Evolutionary conservation across 2,329 filamentous ascomycete genomes (phyloP).

Genomic region (Diaporthe sp.): DNA sequence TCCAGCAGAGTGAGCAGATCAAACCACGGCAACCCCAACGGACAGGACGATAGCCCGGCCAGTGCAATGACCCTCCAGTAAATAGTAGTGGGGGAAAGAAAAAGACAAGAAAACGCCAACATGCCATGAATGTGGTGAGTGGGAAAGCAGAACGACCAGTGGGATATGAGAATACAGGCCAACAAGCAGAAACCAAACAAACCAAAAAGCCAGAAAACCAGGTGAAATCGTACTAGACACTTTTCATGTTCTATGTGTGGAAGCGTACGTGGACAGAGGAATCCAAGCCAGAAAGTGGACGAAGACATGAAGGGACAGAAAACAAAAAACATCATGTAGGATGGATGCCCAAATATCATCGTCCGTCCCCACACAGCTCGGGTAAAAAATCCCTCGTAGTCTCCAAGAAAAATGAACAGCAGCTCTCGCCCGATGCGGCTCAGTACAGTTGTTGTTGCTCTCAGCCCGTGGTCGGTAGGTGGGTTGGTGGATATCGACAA

Average conservation of each 20-base stretch:
- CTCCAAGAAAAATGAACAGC: not conserved
- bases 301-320: not conserved
- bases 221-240: conserved; percentile 11
- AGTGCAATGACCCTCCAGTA: not conserved
- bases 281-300: conserved; percentile 3
- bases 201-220: not conserved
- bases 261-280: conserved; percentile 9
- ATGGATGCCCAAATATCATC: not conserved
- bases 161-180: no score
- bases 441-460: not conserved
- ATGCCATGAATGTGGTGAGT: conserved; percentile 28
- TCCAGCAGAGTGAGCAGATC: not conserved
- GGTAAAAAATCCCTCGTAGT: not conserved
- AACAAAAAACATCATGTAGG: not conserved
- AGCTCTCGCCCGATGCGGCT: not conserved
- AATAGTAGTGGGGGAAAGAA: not conserved
- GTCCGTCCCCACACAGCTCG: not conserved
- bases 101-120: conserved; percentile 21
- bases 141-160: not conserved
- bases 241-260: conserved; percentile 32
- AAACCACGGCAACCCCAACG: not conserved
- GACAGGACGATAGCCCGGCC: not conserved
- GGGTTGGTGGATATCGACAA: conserved; percentile 1
- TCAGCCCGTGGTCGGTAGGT: not conserved
- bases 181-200: not conserved